Evolutionary conservation across 306 rosid genomes (phyloP).

Genomic region (Prinsepia uniflora): DNA sequence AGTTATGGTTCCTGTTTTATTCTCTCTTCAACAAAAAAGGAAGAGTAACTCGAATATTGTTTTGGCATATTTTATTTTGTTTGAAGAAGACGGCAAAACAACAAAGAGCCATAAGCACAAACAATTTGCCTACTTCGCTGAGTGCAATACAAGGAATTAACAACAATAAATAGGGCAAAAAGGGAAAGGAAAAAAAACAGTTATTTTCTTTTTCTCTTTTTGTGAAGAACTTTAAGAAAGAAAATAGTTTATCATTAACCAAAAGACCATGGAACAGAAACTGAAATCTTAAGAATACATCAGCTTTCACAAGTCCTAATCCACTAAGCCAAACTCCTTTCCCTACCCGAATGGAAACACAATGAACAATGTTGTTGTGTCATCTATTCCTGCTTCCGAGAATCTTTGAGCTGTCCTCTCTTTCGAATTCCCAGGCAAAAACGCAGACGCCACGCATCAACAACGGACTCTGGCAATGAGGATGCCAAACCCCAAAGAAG

Average conservation of each 20-base stretch:
- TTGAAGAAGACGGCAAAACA: background rate
- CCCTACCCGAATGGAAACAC: background rate
- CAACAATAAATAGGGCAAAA: background rate
- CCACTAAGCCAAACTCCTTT: conserved; percentile 15
- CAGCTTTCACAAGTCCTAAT: conserved; percentile 11
- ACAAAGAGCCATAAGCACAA: background rate
- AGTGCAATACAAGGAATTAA: background rate
- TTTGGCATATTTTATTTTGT: too few species aligned
- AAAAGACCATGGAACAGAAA: background rate
- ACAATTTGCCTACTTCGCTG: background rate
- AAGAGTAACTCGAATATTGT: too few species aligned
- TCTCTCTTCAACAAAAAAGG: too few species aligned
- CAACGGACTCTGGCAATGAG: conserved; percentile 54
- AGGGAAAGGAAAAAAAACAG: background rate
- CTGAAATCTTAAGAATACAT: conserved; percentile 1
- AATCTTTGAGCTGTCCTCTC: conserved; percentile 81
- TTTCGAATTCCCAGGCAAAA: conserved; percentile 64
- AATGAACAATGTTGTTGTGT: background rate
- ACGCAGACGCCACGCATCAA: conserved; percentile 76
- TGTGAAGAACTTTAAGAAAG: background rate
- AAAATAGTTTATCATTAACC: background rate
- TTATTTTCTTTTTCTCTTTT: background rate
- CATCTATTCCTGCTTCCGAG: conserved; percentile 54
- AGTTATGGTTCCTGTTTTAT: too few species aligned
- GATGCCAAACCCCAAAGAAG: conserved; percentile 65